Evolutionary conservation across 352 stramenopile species (phyloP).

Genomic region (Globisporangium alternatum): DNA sequence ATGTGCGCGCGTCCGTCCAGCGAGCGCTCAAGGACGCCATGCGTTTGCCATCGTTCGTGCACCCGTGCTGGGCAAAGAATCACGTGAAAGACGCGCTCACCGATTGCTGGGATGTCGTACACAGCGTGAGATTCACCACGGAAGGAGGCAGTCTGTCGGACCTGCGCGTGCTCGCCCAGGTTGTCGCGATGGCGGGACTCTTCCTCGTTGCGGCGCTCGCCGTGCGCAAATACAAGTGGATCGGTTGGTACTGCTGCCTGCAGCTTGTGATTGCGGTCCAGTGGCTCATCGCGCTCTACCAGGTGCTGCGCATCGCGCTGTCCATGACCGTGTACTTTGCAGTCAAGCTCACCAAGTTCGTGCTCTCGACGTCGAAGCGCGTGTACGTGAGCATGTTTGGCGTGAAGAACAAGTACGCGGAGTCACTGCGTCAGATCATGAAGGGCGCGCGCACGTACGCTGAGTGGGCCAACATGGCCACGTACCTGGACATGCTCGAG

Average conservation of each 20-base stretch:
- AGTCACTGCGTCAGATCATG: slow-evolving; percentile 57
- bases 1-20: slow-evolving; percentile 20
- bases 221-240: slow-evolving; percentile 55
- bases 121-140: slow-evolving; percentile 24
- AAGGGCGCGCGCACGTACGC: slow-evolving; percentile 47
- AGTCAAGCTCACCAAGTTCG: slow-evolving; percentile 49
- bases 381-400: slow-evolving; percentile 34
- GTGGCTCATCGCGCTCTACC: slow-evolving; percentile 64
- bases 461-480: slow-evolving; percentile 62
- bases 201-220: slow-evolving; percentile 22
- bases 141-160: slow-evolving; percentile 33
- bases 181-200: slow-evolving; percentile 25
- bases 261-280: slow-evolving; percentile 60
- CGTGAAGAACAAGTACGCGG: slow-evolving; percentile 49
- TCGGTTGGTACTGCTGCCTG: slow-evolving; percentile 57
- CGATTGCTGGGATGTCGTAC: slow-evolving; percentile 34
- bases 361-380: slow-evolving; percentile 21
- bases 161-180: slow-evolving; percentile 30
- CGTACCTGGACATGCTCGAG: slow-evolving; percentile 59
- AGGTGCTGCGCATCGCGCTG: slow-evolving; percentile 55
- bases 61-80: slow-evolving; percentile 16
- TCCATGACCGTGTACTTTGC: slow-evolving; percentile 48
- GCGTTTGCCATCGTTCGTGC: slow-evolving; percentile 17
- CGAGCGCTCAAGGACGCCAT: neutral
- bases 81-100: slow-evolving; percentile 25